Base-by-base conservation (phyloP, 129 eudicot genomes). In the Cynara cardunculus region DNA sequence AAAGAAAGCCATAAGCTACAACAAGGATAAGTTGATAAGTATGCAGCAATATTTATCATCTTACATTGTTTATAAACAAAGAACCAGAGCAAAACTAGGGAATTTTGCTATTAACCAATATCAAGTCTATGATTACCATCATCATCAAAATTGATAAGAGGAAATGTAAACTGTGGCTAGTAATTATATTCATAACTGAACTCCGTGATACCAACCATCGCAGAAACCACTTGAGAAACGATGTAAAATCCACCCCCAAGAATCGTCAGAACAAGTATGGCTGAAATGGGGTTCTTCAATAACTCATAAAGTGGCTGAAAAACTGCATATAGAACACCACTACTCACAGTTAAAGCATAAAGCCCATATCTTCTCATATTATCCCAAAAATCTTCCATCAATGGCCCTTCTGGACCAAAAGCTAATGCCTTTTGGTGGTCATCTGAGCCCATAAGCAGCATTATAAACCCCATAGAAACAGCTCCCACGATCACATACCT, bases 361-460 rank as follows among this genome's bases (percentile, higher is more conserved):
- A 95, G 88, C 18, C 88, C 97, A 82, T 95, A 95, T 89, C 99
- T 95, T 78, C 99, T 95, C 96, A 95, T 91, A 69, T 95, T 95
- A 84, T 95, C 99, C 99, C 99, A 95, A 79, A 95, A 95, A 16
- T 95, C 99, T 79, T 95, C 99, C 91, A 95, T 56, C 44, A 95
- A 69, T 25, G 99, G 97, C 22, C 99, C 99, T 88, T 90, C 96
- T 37, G 99, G 99, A 0, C 97, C 99, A 77, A 90, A 88, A 44
- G 99, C 99, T 83, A 86, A 44, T 39, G 99, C 99, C 92, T 62
- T 91, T 65, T 86, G 86, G 22, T 87, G 84, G 21, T 90, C 96
- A 81, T 90, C 94, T 74, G 72, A 53, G 25, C 97, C 95, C 92
- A 92, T 88, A 13, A 94, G 28, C 21, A 94, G 76, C 82, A 94